These are phyloP conservation scores for Teratosphaeria zuluensis DNA, from an alignment of 2,329 filamentous ascomycete species.

Conservation along the genomic window DNA sequence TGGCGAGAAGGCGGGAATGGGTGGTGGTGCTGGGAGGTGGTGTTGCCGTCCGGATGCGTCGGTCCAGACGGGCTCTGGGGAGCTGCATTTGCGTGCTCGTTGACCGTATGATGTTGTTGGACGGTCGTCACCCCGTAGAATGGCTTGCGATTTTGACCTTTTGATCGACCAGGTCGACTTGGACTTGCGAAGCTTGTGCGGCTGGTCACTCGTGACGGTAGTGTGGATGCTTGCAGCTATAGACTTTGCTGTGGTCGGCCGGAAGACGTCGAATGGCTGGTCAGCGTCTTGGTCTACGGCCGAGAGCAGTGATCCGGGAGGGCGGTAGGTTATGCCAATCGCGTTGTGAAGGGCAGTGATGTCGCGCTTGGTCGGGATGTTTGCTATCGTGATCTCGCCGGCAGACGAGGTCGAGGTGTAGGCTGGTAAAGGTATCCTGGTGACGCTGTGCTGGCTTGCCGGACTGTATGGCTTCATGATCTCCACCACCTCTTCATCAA, in stretches of 20 bases:
- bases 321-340: constrained; percentile 62
- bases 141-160: background rate
- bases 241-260: background rate
- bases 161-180: background rate
- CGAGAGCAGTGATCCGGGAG: constrained; percentile 39
- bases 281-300: constrained; percentile 17
- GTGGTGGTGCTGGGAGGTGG: constrained; percentile 54
- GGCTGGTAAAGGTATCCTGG: constrained; percentile 46
- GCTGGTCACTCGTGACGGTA: constrained; percentile 18
- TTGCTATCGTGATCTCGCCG: constrained; percentile 63
- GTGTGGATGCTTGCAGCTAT: constrained; percentile 8
- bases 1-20: constrained; percentile 55
- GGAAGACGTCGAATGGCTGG: background rate
- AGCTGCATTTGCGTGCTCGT: constrained; percentile 20
- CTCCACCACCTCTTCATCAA: constrained; percentile 41
- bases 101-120: background rate
- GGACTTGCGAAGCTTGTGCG: background rate
- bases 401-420: constrained; percentile 42
- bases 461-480: constrained; percentile 34
- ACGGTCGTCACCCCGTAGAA: background rate
- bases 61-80: constrained; percentile 63
- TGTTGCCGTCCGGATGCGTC: constrained; percentile 51
- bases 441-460: constrained; percentile 30
- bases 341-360: constrained; percentile 54
- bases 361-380: constrained; percentile 53